Percentiles rank a stretch among this genome's conserved stretches.
phyloP scores from a whole-genome alignment of 2,329 filamentous ascomycete genomes.

The Orbilia oligospora region DNA sequence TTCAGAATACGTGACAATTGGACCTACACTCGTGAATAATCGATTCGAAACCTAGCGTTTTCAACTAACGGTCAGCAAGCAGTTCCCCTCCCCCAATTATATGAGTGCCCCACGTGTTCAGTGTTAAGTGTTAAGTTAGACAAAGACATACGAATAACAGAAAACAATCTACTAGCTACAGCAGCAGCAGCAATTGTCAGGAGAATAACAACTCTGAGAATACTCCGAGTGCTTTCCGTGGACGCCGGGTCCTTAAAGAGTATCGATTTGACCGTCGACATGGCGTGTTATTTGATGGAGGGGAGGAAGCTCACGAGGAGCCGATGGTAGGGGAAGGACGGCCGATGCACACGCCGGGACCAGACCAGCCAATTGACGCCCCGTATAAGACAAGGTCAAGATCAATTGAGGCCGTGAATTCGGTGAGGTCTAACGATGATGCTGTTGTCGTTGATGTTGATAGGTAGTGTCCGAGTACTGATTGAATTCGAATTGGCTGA shows the following conservation, averaged over 20 bases:
- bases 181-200: conserved; percentile 90
- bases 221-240: conserved; percentile 83
- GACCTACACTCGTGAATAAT: conserved; percentile 99
- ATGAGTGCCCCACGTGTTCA: conserved; percentile 5
- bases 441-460: conserved; percentile 11
- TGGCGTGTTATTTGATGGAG: conserved; percentile 34
- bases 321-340: not conserved
- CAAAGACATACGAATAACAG: conserved; percentile 86
- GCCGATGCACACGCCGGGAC: conserved; percentile 11
- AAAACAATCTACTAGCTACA: conserved; percentile 94
- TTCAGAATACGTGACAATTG: conserved; percentile 47
- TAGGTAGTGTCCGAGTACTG: not conserved
- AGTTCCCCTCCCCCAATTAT: not conserved
- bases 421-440: conserved; percentile 1
- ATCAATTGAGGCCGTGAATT: conserved; percentile 3
- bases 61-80: conserved; percentile 1
- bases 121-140: no score
- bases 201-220: conserved; percentile 91
- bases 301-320: conserved; percentile 55
- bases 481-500: conserved; percentile 38
- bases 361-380: conserved; percentile 26
- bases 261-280: conserved; percentile 67
- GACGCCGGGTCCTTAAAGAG: conserved; percentile 81
- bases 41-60: conserved; percentile 85
- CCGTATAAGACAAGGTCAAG: not conserved